Evolutionary conservation across 2,329 filamentous ascomycete species (phyloP), one percentile per base, ranked within the genome.

Genomic region (Neopestalotiopsis sp.): DNA sequence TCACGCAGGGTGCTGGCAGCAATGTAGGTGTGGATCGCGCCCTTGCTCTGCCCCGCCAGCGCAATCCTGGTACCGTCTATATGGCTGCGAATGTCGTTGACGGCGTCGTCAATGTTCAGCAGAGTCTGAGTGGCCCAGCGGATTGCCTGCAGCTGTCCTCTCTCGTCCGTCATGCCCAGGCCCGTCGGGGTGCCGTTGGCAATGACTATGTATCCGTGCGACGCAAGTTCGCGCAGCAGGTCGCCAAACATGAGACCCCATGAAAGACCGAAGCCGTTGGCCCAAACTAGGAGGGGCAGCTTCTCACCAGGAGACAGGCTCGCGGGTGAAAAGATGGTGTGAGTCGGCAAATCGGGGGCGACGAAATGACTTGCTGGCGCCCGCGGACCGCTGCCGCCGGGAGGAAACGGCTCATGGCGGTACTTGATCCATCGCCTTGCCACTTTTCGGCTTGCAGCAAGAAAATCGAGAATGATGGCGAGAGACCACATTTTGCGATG

Each of bases 21-120:
- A 9, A n/a, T 38, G n/a, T 62, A 62, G 9, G 59, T 62, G 59
- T 62, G 59, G 5, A 62, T 42, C 5, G 32, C 59, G 32, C 59
- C 59, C 20, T 62, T 62, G 32, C 59, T 62, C 30, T 62, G 59
- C 12, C 59, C 59, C n/a, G 59, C 59, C 30, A 62, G 59, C 10
- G 59, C 59, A 62, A 62, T 62, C 30, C 13, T 38, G 30, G 30
- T n/a, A 2, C 14, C 4, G 59, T 62, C 59, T 12, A 62, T 38
- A 10, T 62, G 30, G 14, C 13, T 40, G n/a, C 59, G 59, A 42
- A 62, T 42, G 32, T 42, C 59, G 6, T 20, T 14, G 7, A 6
- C 14, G 34, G 4, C 59, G 12, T 38, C 34, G 34, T 10, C 34
- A 28, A 28, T 3, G 34, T 6, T 1, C 2, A 13, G 9, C 13